Percentiles rank a stretch among this genome's conserved stretches.
Conservation (phyloP, 2,329 filamentous ascomycete genomes). For the Xylaria sp. region DNA sequence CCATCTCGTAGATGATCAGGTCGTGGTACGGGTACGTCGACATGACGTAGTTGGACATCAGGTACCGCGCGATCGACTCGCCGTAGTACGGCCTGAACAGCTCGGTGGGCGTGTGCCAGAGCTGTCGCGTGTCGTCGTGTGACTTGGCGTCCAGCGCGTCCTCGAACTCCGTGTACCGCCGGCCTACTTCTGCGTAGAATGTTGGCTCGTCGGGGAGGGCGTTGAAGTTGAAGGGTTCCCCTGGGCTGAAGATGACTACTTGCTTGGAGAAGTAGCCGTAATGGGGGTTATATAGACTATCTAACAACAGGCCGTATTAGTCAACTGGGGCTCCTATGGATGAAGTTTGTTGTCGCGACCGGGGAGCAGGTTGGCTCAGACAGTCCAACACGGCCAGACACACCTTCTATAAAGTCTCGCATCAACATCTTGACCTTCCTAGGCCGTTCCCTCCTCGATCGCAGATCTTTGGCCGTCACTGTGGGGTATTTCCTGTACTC, state of each 20-base stretch:
- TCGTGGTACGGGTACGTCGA: slow-evolving; percentile 95
- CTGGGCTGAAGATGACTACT: slow-evolving; percentile 93
- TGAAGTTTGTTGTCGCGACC: not conserved
- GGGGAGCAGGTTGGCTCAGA: not conserved
- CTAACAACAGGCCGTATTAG: slow-evolving; percentile 56
- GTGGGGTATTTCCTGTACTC: slow-evolving; percentile 86
- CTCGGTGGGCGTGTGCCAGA: slow-evolving; percentile 99
- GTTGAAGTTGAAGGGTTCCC: slow-evolving; percentile 90
- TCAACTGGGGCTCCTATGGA: slow-evolving; percentile 12
- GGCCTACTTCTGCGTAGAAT: slow-evolving; percentile 80
- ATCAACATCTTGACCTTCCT: slow-evolving; percentile 95
- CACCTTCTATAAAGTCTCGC: slow-evolving; percentile 96
- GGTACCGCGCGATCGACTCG: slow-evolving; percentile 94
- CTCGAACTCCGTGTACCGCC: slow-evolving; percentile 90
- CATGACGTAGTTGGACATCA: slow-evolving; percentile 95
- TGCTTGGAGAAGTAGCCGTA: slow-evolving; percentile 98
- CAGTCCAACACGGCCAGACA: slow-evolving; percentile 34
- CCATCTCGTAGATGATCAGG: slow-evolving; percentile 98
- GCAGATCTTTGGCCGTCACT: slow-evolving; percentile 84
- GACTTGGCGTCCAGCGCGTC: slow-evolving; percentile 80
- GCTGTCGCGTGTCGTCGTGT: slow-evolving; percentile 80
- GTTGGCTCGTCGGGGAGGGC: slow-evolving; percentile 82
- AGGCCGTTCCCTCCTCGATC: slow-evolving; percentile 77
- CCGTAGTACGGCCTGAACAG: slow-evolving; percentile 97
- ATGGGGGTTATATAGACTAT: slow-evolving; percentile 91